Evolutionary conservation across 148 eudicot genomes (phyloP).

Genomic region (Diospyros kaki): DNA sequence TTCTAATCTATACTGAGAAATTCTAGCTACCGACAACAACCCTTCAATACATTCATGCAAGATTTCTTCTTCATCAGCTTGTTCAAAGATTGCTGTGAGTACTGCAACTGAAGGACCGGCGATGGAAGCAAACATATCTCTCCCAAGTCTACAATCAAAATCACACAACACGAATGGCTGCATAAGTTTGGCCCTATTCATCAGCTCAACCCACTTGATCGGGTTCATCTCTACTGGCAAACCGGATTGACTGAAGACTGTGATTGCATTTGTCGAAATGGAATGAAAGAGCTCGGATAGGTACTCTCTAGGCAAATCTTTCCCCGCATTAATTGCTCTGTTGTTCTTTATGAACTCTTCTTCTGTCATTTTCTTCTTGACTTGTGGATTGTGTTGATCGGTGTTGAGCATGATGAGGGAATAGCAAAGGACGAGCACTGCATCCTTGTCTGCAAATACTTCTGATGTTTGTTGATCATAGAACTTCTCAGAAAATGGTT

Average conservation of each 20-base stretch:
- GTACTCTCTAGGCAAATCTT: conserved; percentile 83
- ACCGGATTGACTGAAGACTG: conserved; percentile 40
- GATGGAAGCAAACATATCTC: conserved; percentile 87
- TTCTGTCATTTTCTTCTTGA: conserved; percentile 97
- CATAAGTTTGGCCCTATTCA: conserved; percentile 46
- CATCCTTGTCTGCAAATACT: conserved; percentile 66
- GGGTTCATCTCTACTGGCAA: conserved; percentile 66
- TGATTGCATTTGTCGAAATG: conserved; percentile 59
- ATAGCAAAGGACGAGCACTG: conserved; percentile 68
- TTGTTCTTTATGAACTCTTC: conserved; percentile 91
- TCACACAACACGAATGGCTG: conserved; percentile 49
- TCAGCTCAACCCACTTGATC: conserved; percentile 71
- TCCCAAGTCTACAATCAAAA: conserved; percentile 61
- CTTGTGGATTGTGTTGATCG: conserved; percentile 95
- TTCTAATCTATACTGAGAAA: conserved; percentile 70
- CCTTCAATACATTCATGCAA: conserved; percentile 85
- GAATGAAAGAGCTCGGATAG: conserved; percentile 82
- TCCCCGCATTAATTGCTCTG: conserved; percentile 77
- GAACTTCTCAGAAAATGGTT: conserved; percentile 70
- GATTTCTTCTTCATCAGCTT: conserved; percentile 79
- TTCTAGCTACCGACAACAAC: conserved; percentile 67
- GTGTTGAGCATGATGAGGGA: conserved; percentile 95
- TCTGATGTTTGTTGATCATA: conserved; percentile 76
- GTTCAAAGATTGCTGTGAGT: conserved; percentile 80
- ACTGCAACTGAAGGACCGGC: conserved; percentile 88